Evolutionary conservation across 208 protist genomes (phyloP), one percentile per base, ranked within the genome.

Genomic region (Leptomonas pyrrhocoris): DNA sequence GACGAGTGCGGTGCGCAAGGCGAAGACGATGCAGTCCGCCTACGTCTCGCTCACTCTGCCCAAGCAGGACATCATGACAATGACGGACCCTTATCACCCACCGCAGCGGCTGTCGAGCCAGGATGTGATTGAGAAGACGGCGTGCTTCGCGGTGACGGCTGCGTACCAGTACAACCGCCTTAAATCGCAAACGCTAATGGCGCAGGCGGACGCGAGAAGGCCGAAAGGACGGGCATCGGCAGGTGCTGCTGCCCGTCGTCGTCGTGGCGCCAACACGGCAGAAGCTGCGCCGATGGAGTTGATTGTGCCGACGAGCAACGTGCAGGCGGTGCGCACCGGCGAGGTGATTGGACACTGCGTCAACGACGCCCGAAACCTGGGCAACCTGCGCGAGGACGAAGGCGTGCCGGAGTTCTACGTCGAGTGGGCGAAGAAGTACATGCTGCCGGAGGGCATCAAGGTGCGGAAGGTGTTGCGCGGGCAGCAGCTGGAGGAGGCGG

Each of bases 361-460:
- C n/a, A 94, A 92, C 68, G 84, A 92, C 46, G 77, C 83, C 11
- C 84, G 90, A 30, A 95, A 80, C 48, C 69, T 95, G 19, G 90
- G 87, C 62, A 95, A 95, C 54, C 81, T 95, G 15, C 88, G 90
- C 56, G 73, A 92, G 77, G 90, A 95, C 63, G 90, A 95, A 40
- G 87, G 88, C 13, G 82, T 77, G 23, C 90, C 90, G 40, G 77
- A 89, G 66, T 85, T 92, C 50, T 92, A 91, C 72, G 81, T 69
- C 45, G 88, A 92, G 77, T 93, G 88, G 88, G 81, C 84, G 23
- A 74, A 62, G 68, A 67, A 77, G 61, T 71, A 65, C 36, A 53
- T 83, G 58, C 55, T 86, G 56, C 81, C 77, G 13, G 71, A 79
- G 68, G 73, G 74, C n/a, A 73, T 93, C n/a, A 83, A 88, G 58